phyloP scores from a whole-genome alignment of 768 basidiomycete genomes.

The Holtermannia corniformis region DNA sequence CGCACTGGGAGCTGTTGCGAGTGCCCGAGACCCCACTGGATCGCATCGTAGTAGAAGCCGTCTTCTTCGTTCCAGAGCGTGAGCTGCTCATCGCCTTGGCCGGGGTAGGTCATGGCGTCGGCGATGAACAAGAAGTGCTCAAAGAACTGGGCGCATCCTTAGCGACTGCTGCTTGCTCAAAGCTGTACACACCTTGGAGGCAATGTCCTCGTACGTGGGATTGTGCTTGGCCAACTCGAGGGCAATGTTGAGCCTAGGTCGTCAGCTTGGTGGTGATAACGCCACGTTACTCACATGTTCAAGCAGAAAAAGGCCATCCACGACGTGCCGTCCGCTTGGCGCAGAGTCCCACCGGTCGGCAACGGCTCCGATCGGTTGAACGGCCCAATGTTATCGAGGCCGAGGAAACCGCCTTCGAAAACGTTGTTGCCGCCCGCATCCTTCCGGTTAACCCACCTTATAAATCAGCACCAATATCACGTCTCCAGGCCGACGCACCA shows the following conservation, averaged over 20 bases:
- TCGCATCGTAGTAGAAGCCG: constrained; percentile 97
- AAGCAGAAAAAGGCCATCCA: constrained; percentile 99
- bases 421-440: constrained; percentile 90
- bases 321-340: constrained; percentile 96
- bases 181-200: constrained; percentile 75
- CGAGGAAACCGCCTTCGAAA: constrained; percentile 97
- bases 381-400: constrained; percentile 92
- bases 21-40: constrained; percentile 68
- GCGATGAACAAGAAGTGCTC: constrained; percentile 97
- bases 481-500: constrained; percentile 50
- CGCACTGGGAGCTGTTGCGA: constrained; percentile 87
- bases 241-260: constrained; percentile 79
- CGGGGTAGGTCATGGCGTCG: constrained; percentile 91
- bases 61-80: constrained; percentile 94
- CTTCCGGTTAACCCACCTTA: constrained; percentile 96
- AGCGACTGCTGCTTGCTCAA: constrained; percentile 3
- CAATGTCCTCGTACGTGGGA: constrained; percentile 94
- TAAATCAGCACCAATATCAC: not conserved
- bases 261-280: not conserved
- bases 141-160: constrained; percentile 30
- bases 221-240: constrained; percentile 97
- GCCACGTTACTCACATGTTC: constrained; percentile 60
- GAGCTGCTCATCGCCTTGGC: constrained; percentile 59
- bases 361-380: constrained; percentile 97
- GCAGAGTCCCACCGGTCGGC: constrained; percentile 84